A percentile compares a stretch with the other conserved stretches of the same genome.
Evolutionary conservation across 129 eudicot genomes (phyloP).

Genomic region (Flaveria linearis): DNA sequence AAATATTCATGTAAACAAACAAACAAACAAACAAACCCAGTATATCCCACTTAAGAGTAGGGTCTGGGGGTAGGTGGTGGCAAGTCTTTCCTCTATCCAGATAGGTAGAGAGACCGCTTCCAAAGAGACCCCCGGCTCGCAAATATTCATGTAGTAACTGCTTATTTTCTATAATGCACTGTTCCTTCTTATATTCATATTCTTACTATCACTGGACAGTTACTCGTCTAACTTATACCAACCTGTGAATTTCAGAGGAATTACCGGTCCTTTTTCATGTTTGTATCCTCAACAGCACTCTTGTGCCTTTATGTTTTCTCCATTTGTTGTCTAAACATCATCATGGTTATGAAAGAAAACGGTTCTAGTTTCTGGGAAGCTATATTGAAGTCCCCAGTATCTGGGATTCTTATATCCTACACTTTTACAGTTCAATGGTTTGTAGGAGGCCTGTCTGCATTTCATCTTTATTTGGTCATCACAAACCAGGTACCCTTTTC

Average conservation of each 20-base stretch:
- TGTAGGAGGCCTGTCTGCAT: constrained; percentile 62
- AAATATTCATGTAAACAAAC: not conserved
- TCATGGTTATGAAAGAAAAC: constrained; percentile 34
- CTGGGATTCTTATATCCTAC: constrained; percentile 47
- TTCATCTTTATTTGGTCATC: constrained; percentile 55
- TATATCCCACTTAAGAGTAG: too few species aligned
- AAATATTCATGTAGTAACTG: not conserved
- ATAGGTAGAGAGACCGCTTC: too few species aligned
- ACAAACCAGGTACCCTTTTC: constrained; percentile 58
- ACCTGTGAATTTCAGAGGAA: constrained; percentile 53
- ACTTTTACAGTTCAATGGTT: constrained; percentile 63
- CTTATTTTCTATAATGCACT: not conserved
- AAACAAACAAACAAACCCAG: too few species aligned
- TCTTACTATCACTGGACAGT: not conserved
- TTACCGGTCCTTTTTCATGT: constrained; percentile 62
- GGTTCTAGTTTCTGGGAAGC: constrained; percentile 41
- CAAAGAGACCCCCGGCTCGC: too few species aligned
- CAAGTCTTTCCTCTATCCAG: too few species aligned
- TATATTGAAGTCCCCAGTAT: constrained; percentile 48
- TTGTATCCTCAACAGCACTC: constrained; percentile 50
- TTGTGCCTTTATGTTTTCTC: constrained; percentile 53
- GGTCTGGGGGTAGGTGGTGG: too few species aligned
- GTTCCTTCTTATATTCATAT: not conserved
- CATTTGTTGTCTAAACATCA: constrained; percentile 54
- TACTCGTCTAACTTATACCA: constrained; percentile 1